Evolutionary conservation across 768 basidiomycete genomes (phyloP).

Genomic region (Pleurotus sapidus): DNA sequence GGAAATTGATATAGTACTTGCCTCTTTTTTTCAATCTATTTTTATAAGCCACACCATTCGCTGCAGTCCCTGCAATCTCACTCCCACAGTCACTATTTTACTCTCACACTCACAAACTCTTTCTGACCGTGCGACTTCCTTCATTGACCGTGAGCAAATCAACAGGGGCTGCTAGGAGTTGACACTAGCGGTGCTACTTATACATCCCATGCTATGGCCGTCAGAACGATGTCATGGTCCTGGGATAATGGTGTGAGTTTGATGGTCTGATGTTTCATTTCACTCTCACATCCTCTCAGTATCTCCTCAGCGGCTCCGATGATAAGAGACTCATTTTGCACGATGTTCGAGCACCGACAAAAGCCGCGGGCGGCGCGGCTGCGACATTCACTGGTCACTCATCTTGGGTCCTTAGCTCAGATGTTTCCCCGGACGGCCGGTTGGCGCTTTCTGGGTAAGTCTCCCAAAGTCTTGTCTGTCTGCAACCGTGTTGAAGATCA

Average conservation of each 20-base stretch:
- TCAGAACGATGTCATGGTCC: constrained; percentile 87
- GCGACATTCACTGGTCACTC: constrained; percentile 86
- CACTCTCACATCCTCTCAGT: constrained; percentile 37
- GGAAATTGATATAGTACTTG: no score
- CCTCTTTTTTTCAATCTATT: no score
- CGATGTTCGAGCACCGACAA: constrained; percentile 66
- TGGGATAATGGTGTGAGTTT: constrained; percentile 75
- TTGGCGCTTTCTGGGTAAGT: constrained; percentile 79
- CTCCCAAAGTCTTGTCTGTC: neutral
- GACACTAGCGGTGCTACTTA: constrained; percentile 71
- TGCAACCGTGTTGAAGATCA: constrained; percentile 7
- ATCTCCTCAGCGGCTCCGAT: constrained; percentile 87
- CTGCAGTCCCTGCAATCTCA: no score
- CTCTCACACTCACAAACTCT: no score
- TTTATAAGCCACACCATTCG: no score
- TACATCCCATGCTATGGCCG: constrained; percentile 87
- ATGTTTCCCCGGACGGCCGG: constrained; percentile 79
- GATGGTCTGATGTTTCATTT: neutral
- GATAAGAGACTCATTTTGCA: constrained; percentile 90
- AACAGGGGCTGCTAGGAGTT: no score
- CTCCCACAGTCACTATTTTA: no score
- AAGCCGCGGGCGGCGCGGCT: constrained; percentile 71
- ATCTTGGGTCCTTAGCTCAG: constrained; percentile 86
- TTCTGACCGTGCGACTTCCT: no score
- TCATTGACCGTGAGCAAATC: no score